Evolutionary conservation across 2,329 filamentous ascomycete genomes (phyloP).

Genomic region (Cadophora luteo-olivacea): DNA sequence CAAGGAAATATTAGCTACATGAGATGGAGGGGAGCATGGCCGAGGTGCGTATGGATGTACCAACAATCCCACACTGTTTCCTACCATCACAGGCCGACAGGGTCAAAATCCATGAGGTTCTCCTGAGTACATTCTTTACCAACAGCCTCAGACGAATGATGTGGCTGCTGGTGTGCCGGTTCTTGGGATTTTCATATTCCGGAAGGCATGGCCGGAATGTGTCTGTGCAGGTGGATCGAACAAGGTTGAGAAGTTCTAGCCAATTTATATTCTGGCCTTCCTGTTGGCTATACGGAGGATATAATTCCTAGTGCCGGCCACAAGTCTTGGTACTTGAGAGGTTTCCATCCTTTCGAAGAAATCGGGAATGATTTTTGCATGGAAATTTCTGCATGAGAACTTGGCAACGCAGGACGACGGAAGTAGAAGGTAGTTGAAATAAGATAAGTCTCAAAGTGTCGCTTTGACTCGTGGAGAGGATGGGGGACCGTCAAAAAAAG

Average conservation of each 20-base stretch:
- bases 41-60: too few relatives aligned
- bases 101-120: neutral
- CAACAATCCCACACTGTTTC: too few relatives aligned
- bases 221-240: neutral
- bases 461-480: neutral
- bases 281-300: neutral
- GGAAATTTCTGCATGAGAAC: neutral
- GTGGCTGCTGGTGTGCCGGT: neutral
- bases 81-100: neutral
- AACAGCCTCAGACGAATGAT: neutral
- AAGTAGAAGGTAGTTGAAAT: neutral
- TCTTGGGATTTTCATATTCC: neutral
- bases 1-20: too few relatives aligned
- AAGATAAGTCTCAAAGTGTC: neutral
- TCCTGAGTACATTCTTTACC: neutral
- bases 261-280: neutral
- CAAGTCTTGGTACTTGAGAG: neutral
- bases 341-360: neutral
- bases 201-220: neutral
- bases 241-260: neutral
- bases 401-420: neutral
- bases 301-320: neutral
- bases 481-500: neutral
- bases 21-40: too few relatives aligned
- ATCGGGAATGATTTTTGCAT: neutral